These are phyloP conservation scores for Dothistroma septosporum DNA, from an alignment of 2,329 filamentous ascomycete species.

Conservation along the genomic window DNA sequence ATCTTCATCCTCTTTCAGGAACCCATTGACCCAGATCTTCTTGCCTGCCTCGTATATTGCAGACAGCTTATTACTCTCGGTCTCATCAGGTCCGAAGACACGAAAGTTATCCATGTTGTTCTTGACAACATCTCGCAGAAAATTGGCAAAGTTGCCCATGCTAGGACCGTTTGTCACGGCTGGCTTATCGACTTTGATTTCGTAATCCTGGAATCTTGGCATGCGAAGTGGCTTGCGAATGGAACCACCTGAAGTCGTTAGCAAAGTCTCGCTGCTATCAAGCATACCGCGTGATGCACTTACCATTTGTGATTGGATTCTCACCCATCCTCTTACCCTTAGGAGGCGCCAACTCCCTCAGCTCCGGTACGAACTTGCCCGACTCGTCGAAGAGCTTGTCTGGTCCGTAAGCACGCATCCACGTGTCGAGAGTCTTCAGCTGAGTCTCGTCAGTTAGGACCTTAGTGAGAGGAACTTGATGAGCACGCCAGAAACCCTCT, in stretches of 20 bases:
- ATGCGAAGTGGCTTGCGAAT: constrained; percentile 64
- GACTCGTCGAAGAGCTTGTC: constrained; percentile 64
- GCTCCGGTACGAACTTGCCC: constrained; percentile 59
- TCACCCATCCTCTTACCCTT: constrained; percentile 65
- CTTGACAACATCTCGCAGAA: constrained; percentile 63
- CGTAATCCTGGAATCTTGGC: constrained; percentile 67
- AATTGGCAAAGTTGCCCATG: constrained; percentile 66
- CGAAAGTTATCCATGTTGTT: constrained; percentile 66
- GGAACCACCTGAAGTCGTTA: constrained; percentile 50
- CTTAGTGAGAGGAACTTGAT: constrained; percentile 73
- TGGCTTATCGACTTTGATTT: constrained; percentile 57
- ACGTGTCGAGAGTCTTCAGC: constrained; percentile 65
- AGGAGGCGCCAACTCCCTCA: constrained; percentile 61
- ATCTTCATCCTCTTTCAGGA: constrained; percentile 70
- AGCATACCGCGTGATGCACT: background rate
- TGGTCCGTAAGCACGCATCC: constrained; percentile 74
- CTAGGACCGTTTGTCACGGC: constrained; percentile 51
- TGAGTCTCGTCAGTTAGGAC: constrained; percentile 60
- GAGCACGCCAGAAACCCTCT: constrained; percentile 73
- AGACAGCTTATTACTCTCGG: constrained; percentile 72
- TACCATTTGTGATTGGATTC: constrained; percentile 3
- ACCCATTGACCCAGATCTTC: constrained; percentile 77
- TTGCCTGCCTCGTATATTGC: constrained; percentile 69
- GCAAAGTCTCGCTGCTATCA: background rate
- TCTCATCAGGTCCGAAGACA: constrained; percentile 75